Evolutionary conservation across 495 filamentous ascomycete genomes (phyloP).

Genomic region (Aspergillus campestris): DNA sequence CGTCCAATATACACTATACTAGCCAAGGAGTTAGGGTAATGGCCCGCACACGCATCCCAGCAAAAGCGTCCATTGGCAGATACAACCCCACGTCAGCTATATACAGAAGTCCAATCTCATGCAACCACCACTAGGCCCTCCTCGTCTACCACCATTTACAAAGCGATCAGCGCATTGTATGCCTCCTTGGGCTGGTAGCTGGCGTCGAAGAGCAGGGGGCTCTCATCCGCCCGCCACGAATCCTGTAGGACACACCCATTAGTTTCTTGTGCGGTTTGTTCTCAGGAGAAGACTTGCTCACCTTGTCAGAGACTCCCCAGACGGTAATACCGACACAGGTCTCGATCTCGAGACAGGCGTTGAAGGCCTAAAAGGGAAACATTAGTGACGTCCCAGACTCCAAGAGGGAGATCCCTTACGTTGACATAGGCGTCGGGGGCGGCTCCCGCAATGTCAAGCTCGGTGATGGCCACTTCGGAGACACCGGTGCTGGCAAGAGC

Average conservation of each 20-base stretch:
- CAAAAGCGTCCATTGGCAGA: no score
- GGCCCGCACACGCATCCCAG: no score
- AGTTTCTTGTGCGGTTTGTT: background rate
- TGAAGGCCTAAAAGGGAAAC: slow-evolving; percentile 35
- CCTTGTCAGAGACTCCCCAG: slow-evolving; percentile 64
- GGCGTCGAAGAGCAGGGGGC: slow-evolving; percentile 57
- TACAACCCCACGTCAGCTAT: no score
- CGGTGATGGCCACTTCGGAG: slow-evolving; percentile 52
- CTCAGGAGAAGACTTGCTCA: slow-evolving; percentile 18
- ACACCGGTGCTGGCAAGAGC: slow-evolving; percentile 45
- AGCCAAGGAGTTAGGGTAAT: no score
- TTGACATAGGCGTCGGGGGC: slow-evolving; percentile 52
- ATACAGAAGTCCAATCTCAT: no score
- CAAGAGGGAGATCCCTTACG: slow-evolving; percentile 8
- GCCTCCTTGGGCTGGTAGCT: slow-evolving; percentile 55
- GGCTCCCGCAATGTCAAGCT: slow-evolving; percentile 57
- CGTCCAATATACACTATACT: no score
- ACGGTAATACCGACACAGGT: slow-evolving; percentile 70
- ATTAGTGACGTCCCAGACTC: background rate
- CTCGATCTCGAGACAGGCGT: slow-evolving; percentile 52
- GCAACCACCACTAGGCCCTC: no score
- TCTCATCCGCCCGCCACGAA: slow-evolving; percentile 53
- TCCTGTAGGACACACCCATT: slow-evolving; percentile 20
- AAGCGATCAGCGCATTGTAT: slow-evolving; percentile 40
- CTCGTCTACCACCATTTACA: no score